These are phyloP conservation scores for Monilinia polystroma DNA, from an alignment of 2,329 filamentous ascomycete genomes.

Conservation along the genomic window DNA sequence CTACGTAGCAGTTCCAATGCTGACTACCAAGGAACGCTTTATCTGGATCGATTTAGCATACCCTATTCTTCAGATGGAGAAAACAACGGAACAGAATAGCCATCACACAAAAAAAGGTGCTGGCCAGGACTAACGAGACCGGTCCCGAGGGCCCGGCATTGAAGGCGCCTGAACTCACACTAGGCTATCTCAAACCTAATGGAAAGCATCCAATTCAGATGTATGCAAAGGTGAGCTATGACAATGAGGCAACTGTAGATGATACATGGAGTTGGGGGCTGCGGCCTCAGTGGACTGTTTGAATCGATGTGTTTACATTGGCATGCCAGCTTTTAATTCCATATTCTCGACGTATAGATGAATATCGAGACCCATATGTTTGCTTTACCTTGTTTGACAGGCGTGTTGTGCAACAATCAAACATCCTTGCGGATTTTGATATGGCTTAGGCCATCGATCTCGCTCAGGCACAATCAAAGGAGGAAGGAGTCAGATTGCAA, in stretches of 20 bases:
- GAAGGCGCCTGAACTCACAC: not conserved
- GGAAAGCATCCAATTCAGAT: constrained; percentile 6
- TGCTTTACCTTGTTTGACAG: constrained; percentile 1
- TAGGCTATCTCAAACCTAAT: constrained; percentile 1
- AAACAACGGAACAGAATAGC: not conserved
- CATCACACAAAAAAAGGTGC: not conserved
- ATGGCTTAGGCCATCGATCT: constrained; percentile 4
- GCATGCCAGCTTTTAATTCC: constrained; percentile 11
- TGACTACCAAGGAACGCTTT: no score
- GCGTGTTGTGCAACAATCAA: not conserved
- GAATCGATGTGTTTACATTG: not conserved
- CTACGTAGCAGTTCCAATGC: no score
- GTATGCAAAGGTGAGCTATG: constrained; percentile 4
- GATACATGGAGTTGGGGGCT: not conserved
- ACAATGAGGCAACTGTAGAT: not conserved
- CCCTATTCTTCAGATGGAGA: not conserved
- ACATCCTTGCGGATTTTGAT: not conserved
- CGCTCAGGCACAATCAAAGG: not conserved
- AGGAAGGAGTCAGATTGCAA: not conserved
- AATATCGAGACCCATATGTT: not conserved
- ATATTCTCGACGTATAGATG: not conserved
- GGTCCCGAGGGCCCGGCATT: not conserved
- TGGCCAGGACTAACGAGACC: not conserved
- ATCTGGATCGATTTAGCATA: no score
- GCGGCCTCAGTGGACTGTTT: constrained; percentile 15